Evolutionary conservation across 495 filamentous ascomycete genomes (phyloP).

Genomic region (Immersiella caudata): DNA sequence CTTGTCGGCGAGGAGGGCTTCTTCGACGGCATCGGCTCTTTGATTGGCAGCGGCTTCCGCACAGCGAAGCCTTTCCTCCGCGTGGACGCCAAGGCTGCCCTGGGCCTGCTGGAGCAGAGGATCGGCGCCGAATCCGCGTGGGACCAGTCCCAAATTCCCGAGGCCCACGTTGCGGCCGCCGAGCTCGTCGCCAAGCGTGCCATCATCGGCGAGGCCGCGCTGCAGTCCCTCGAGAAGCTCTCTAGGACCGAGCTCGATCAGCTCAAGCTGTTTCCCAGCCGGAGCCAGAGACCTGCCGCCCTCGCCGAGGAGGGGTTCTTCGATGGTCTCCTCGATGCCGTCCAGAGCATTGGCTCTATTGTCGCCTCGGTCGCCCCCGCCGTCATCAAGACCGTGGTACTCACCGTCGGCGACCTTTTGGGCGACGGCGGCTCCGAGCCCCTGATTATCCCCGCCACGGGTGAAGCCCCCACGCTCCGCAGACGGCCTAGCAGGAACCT

Average conservation of each 20-base stretch:
- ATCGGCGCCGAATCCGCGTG: neutral
- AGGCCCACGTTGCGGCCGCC: constrained; percentile 18
- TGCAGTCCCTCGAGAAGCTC: constrained; percentile 39
- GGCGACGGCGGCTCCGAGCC: neutral
- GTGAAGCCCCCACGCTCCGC: neutral
- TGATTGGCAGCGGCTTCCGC: constrained; percentile 15
- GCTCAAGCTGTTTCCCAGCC: constrained; percentile 22
- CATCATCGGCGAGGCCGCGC: constrained; percentile 43
- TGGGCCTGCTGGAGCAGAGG: neutral
- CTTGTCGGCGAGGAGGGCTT: constrained; percentile 14
- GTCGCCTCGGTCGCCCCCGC: constrained; percentile 12
- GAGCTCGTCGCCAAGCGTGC: constrained; percentile 36
- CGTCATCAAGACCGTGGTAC: constrained; percentile 18
- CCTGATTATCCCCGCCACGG: neutral
- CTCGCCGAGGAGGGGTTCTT: constrained; percentile 32
- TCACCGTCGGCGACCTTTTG: constrained; percentile 5
- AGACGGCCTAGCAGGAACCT: neutral
- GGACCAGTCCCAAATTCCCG: neutral
- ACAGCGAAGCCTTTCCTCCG: constrained; percentile 18
- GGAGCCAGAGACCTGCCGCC: constrained; percentile 15
- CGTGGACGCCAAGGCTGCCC: neutral
- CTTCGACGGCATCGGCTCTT: constrained; percentile 18
- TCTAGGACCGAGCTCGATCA: constrained; percentile 20
- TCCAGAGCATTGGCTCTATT: constrained; percentile 28
- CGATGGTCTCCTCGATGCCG: constrained; percentile 25